These are phyloP conservation scores for Annona cherimola DNA, from an alignment of 164 flowering plant genomes.

Conservation along the genomic window DNA sequence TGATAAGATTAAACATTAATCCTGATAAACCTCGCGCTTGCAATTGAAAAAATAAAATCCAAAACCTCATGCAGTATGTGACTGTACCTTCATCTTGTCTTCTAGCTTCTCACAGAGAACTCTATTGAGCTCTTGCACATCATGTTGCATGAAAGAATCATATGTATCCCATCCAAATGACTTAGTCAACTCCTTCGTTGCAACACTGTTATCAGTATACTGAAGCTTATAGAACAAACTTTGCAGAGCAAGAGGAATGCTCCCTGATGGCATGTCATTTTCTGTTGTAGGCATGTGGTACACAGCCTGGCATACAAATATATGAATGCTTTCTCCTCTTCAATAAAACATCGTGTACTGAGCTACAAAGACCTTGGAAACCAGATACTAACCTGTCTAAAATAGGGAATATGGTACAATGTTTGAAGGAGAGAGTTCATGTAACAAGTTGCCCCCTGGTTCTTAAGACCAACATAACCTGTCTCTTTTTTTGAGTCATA, in stretches of 20 bases:
- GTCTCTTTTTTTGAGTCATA: conserved; percentile 96
- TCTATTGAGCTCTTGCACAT: conserved; percentile 92
- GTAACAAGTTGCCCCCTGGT: conserved; percentile 98
- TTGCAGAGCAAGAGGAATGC: conserved; percentile 90
- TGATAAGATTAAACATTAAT: conserved; percentile 5
- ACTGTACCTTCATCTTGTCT: conserved; percentile 83
- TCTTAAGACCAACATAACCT: conserved; percentile 90
- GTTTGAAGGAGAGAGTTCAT: conserved; percentile 95
- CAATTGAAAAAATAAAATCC: not conserved
- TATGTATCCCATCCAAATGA: conserved; percentile 98
- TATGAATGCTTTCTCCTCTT: not conserved
- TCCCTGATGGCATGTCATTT: conserved; percentile 83
- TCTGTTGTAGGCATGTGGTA: conserved; percentile 98
- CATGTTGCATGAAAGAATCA: conserved; percentile 97
- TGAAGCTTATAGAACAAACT: conserved; percentile 93
- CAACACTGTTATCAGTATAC: conserved; percentile 81
- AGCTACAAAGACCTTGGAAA: conserved; percentile 1
- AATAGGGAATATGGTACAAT: conserved; percentile 83
- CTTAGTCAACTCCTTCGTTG: conserved; percentile 89
- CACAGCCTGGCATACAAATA: conserved; percentile 58
- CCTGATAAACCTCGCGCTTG: not conserved
- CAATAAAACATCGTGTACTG: not conserved
- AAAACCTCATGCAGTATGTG: not conserved
- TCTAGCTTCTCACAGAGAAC: conserved; percentile 91
- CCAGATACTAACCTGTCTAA: conserved; percentile 57